Evolutionary conservation across 805 yeast species (phyloP).

Genomic region (Candida pini): DNA sequence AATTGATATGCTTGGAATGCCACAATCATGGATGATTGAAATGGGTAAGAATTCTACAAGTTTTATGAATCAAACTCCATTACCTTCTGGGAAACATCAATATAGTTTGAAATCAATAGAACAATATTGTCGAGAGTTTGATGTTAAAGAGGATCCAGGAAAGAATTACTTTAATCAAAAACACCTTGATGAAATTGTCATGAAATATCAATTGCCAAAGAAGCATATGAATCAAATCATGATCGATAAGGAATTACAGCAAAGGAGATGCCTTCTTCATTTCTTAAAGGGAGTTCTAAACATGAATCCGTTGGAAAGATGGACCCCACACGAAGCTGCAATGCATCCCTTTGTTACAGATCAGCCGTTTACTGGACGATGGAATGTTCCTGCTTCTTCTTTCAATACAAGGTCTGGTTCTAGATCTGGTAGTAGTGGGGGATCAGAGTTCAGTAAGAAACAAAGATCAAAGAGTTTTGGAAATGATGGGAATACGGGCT

Average conservation of each 20-base stretch:
- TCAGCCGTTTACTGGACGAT: slow-evolving; percentile 44
- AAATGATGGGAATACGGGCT: slow-evolving; percentile 4
- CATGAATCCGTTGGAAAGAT: slow-evolving; percentile 86
- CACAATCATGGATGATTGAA: slow-evolving; percentile 95
- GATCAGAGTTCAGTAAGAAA: slow-evolving; percentile 7
- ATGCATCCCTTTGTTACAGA: slow-evolving; percentile 85
- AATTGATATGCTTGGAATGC: slow-evolving; percentile 73
- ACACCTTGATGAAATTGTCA: slow-evolving; percentile 64
- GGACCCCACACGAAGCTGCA: slow-evolving; percentile 95
- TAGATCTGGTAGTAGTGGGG: slow-evolving; percentile 2
- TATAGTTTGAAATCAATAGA: slow-evolving; percentile 34
- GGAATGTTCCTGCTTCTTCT: slow-evolving; percentile 41
- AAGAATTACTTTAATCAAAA: slow-evolving; percentile 72
- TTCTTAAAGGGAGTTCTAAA: slow-evolving; percentile 74
- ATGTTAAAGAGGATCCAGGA: slow-evolving; percentile 65
- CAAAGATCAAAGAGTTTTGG: slow-evolving; percentile 21
- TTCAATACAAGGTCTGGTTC: slow-evolving; percentile 6
- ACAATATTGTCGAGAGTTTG: slow-evolving; percentile 47
- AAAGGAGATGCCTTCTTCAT: slow-evolving; percentile 67
- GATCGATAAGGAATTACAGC: slow-evolving; percentile 67
- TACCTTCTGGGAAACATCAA: slow-evolving; percentile 21
- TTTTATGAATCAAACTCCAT: slow-evolving; percentile 39
- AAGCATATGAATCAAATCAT: slow-evolving; percentile 46
- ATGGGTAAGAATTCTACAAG: slow-evolving; percentile 81
- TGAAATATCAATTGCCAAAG: slow-evolving; percentile 66